phyloP scores from a whole-genome alignment of 2,329 filamentous ascomycete species.

The Magnaporthales sp. region DNA sequence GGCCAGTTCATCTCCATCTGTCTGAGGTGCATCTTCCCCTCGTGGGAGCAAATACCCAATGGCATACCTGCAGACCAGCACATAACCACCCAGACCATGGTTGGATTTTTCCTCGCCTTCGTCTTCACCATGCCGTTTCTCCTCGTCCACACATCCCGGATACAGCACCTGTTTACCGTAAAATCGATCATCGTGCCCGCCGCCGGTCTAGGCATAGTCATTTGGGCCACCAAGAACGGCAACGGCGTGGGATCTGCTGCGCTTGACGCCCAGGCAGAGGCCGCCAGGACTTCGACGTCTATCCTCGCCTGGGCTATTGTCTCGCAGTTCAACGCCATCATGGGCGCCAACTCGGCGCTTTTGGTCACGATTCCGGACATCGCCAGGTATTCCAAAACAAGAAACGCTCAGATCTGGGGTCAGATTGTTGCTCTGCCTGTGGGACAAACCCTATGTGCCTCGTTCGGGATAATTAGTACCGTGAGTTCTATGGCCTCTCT shows the following conservation, averaged over 20 bases:
- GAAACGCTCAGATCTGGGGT: neutral
- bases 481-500: slow-evolving; percentile 5
- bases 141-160: slow-evolving; percentile 18
- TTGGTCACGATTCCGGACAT: slow-evolving; percentile 26
- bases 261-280: slow-evolving; percentile 5
- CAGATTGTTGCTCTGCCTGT: neutral
- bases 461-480: slow-evolving; percentile 30
- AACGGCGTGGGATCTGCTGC: slow-evolving; percentile 17
- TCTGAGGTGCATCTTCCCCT: neutral
- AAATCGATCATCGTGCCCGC: slow-evolving; percentile 20
- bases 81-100: slow-evolving; percentile 23
- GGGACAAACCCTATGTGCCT: neutral
- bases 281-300: slow-evolving; percentile 8
- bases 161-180: slow-evolving; percentile 3
- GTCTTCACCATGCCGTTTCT: slow-evolving; percentile 16
- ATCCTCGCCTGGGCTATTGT: slow-evolving; percentile 27
- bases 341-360: slow-evolving; percentile 25
- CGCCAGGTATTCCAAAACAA: slow-evolving; percentile 22
- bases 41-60: slow-evolving; percentile 13
- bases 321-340: slow-evolving; percentile 26
- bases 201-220: slow-evolving; percentile 25
- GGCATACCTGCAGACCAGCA: slow-evolving; percentile 19
- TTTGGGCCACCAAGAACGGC: slow-evolving; percentile 22
- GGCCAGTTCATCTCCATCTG: neutral
- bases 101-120: slow-evolving; percentile 24